A percentile compares a stretch with the other conserved stretches of the same genome.
Conservation (phyloP, 495 filamentous ascomycete genomes). For the Annulohypoxylon bovei region DNA sequence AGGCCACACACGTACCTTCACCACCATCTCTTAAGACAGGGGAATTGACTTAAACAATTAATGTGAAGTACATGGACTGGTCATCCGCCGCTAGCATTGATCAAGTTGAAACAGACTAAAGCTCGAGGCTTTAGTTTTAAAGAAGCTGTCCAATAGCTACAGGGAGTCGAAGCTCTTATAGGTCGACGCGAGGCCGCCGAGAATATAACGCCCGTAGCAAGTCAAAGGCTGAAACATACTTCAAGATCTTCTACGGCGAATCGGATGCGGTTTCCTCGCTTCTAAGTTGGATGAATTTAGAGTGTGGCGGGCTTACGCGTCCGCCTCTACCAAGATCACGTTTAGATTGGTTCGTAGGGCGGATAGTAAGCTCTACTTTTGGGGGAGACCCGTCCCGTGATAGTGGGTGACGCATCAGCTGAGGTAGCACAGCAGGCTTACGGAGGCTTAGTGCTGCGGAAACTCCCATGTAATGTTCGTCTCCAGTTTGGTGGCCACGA, state of each 20-base stretch:
- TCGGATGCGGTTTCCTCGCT: neutral
- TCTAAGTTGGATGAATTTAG: neutral
- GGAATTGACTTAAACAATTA: neutral
- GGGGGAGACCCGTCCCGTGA: neutral
- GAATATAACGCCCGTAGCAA: neutral
- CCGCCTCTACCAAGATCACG: neutral
- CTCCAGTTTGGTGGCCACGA: neutral
- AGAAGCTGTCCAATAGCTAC: neutral
- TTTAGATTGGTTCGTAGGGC: neutral
- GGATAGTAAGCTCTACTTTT: neutral
- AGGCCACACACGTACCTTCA: too few relatives aligned
- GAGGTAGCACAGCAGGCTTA: neutral
- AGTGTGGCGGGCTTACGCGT: neutral
- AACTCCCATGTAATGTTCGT: neutral
- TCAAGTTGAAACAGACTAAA: neutral
- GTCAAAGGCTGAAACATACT: neutral
- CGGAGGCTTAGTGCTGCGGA: neutral
- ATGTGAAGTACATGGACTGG: neutral
- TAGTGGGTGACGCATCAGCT: neutral
- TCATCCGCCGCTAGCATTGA: neutral
- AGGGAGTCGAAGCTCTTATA: neutral
- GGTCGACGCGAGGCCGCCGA: neutral
- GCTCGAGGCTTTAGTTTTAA: neutral
- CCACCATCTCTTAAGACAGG: too few relatives aligned
- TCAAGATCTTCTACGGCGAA: too few relatives aligned